Evolutionary conservation across 441 rosid species (phyloP).

Genomic region (Macaranga tanarius): DNA sequence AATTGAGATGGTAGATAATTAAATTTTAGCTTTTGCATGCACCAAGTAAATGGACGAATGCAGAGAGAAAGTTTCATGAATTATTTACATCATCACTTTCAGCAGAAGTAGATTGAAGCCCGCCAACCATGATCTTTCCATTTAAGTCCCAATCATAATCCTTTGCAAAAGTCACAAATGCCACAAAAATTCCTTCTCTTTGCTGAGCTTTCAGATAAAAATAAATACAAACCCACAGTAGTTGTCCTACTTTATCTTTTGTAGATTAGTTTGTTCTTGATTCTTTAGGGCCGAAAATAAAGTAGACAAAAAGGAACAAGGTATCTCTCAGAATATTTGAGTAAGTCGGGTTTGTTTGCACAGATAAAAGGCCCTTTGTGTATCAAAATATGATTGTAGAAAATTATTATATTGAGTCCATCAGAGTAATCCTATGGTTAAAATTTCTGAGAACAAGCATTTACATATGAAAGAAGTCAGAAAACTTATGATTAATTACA

Average conservation of each 20-base stretch:
- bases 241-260: not conserved
- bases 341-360: too few relatives aligned
- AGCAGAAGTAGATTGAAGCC: too few relatives aligned
- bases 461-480: not conserved
- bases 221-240: not conserved
- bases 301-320: not conserved
- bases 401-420: not conserved
- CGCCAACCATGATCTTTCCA: too few relatives aligned
- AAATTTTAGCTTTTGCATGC: too few relatives aligned
- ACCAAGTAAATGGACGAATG: too few relatives aligned
- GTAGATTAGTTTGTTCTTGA: not conserved
- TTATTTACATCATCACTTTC: too few relatives aligned
- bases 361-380: too few relatives aligned
- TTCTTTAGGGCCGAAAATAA: not conserved
- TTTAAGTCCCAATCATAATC: not conserved
- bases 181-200: not conserved
- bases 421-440: not conserved
- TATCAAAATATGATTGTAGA: not conserved
- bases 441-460: not conserved
- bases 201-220: not conserved
- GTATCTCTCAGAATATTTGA: not conserved
- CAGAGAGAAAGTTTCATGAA: too few relatives aligned
- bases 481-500: not conserved
- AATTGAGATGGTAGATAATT: too few relatives aligned
- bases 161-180: not conserved